A percentile compares a stretch with the other conserved stretches of the same genome.
These are phyloP conservation scores for Polygonum maritimum DNA, from an alignment of 148 eudicot species.

Conservation along the genomic window DNA sequence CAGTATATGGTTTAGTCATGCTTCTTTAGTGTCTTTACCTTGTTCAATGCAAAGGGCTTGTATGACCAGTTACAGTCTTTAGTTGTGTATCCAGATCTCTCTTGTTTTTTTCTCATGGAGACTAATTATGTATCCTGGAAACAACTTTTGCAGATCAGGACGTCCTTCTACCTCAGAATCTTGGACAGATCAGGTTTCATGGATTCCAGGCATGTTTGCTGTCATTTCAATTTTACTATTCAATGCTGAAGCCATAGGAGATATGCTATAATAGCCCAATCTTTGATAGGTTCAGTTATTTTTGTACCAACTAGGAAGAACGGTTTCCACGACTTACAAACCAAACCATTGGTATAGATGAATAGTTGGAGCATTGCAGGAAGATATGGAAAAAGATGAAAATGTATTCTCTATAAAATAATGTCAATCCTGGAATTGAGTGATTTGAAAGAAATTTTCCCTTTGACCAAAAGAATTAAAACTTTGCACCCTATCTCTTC, in stretches of 20 bases:
- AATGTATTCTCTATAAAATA: background rate
- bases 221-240: background rate
- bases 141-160: slow-evolving; percentile 59
- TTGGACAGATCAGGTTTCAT: slow-evolving; percentile 93
- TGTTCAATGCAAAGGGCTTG: background rate
- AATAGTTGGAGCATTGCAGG: background rate
- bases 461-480: background rate
- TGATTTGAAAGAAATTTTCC: background rate
- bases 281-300: background rate
- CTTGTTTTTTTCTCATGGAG: background rate
- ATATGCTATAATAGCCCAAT: background rate
- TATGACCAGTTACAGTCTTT: background rate
- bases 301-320: background rate
- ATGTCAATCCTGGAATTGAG: background rate
- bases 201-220: slow-evolving; percentile 65
- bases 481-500: background rate
- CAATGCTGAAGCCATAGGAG: background rate
- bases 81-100: background rate
- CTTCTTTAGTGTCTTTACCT: background rate
- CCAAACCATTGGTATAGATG: background rate
- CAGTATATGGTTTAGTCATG: background rate
- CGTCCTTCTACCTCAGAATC: slow-evolving; percentile 68
- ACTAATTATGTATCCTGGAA: background rate
- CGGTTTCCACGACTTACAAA: background rate
- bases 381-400: background rate